These are phyloP conservation scores for Durio zibethinus DNA, from an alignment of 345 rosid genomes.

Conservation along the genomic window DNA sequence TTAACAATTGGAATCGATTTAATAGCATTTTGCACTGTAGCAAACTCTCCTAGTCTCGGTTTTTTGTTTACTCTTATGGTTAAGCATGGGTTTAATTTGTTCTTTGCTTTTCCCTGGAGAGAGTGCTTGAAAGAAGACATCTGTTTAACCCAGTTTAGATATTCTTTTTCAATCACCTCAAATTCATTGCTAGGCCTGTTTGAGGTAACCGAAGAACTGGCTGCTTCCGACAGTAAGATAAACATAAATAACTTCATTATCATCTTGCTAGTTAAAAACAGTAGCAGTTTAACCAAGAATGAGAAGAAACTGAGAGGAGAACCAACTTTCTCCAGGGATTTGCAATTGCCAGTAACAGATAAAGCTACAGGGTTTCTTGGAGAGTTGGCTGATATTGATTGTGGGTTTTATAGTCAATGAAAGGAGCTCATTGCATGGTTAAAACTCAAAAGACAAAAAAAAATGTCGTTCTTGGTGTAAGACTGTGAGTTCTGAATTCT, in stretches of 20 bases:
- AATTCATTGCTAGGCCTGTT: constrained; percentile 17
- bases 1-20: constrained; percentile 78
- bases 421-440: background rate
- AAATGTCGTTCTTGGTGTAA: no score
- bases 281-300: background rate
- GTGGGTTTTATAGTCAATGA: background rate
- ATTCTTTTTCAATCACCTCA: constrained; percentile 23
- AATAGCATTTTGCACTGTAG: constrained; percentile 76
- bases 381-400: background rate
- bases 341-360: background rate
- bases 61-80: constrained; percentile 60
- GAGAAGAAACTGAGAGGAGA: background rate
- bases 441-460: background rate
- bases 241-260: constrained; percentile 28
- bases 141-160: constrained; percentile 25
- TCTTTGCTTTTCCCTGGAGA: constrained; percentile 42
- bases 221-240: constrained; percentile 22
- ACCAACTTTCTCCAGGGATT: background rate
- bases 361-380: background rate
- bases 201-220: constrained; percentile 10
- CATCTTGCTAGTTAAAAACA: background rate
- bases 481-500: no score
- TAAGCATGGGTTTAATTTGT: constrained; percentile 72
- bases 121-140: constrained; percentile 73
- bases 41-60: constrained; percentile 63